These are phyloP conservation scores for Russula olivacea DNA, from an alignment of 768 basidiomycete species.

Conservation along the genomic window DNA sequence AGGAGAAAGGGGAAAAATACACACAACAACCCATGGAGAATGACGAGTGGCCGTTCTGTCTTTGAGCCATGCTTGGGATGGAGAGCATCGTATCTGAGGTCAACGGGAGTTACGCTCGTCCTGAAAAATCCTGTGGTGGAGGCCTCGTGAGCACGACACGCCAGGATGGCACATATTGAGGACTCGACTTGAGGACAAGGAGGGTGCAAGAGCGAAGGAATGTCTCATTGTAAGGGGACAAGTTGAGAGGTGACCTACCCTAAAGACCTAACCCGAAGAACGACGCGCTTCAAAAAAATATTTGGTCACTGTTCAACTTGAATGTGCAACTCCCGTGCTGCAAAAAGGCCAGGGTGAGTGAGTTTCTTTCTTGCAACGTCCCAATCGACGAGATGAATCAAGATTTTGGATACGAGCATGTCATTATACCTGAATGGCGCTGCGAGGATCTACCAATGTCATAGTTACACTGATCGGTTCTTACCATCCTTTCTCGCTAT, in stretches of 20 bases:
- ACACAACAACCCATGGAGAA: slow-evolving; percentile 62
- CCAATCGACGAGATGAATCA: slow-evolving; percentile 53
- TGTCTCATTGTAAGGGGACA: background rate
- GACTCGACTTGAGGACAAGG: background rate
- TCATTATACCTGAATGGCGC: slow-evolving; percentile 45
- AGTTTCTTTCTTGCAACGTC: slow-evolving; percentile 21
- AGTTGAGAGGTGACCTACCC: slow-evolving; percentile 20
- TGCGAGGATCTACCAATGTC: slow-evolving; percentile 58
- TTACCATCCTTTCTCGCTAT: slow-evolving; percentile 22
- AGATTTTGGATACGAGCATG: slow-evolving; percentile 44
- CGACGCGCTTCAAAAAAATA: background rate
- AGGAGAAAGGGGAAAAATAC: slow-evolving; percentile 24
- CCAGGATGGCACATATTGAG: background rate
- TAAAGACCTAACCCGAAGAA: slow-evolving; percentile 16
- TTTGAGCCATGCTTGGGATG: slow-evolving; percentile 20
- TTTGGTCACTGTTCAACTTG: background rate
- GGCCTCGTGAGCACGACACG: background rate
- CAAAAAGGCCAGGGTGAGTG: slow-evolving; percentile 5
- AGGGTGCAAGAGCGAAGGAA: background rate
- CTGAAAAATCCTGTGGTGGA: slow-evolving; percentile 11
- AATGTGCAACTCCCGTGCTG: background rate
- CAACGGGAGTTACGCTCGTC: slow-evolving; percentile 25
- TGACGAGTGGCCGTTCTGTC: slow-evolving; percentile 43
- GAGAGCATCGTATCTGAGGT: slow-evolving; percentile 33
- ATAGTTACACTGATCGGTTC: slow-evolving; percentile 88